These are phyloP conservation scores for Penicilliopsis zonata DNA, from an alignment of 495 filamentous ascomycete genomes.

Conservation along the genomic window DNA sequence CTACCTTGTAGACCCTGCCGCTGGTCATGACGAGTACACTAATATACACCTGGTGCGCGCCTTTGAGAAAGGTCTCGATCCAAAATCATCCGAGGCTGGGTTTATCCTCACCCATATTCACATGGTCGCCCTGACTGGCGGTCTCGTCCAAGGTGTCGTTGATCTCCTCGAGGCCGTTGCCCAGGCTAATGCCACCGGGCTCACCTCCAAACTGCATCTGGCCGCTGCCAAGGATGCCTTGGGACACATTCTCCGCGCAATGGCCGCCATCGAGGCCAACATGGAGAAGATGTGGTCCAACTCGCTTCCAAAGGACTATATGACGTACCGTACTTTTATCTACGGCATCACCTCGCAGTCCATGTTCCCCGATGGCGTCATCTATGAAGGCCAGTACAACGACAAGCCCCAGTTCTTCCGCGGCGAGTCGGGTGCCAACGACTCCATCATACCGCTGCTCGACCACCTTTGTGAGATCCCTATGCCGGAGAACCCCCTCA, in stretches of 20 bases:
- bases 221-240: conserved; percentile 52
- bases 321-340: conserved; percentile 83
- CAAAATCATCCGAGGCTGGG: conserved; percentile 77
- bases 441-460: conserved; percentile 75
- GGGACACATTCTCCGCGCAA: conserved; percentile 42
- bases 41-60: conserved; percentile 80
- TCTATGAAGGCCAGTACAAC: conserved; percentile 72
- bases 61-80: conserved; percentile 79
- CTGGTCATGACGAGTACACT: conserved; percentile 50
- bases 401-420: conserved; percentile 60
- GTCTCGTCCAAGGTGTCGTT: conserved; percentile 59
- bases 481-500: conserved; percentile 78
- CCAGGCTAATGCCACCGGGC: conserved; percentile 20
- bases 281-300: conserved; percentile 90
- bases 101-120: conserved; percentile 77
- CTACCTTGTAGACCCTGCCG: conserved; percentile 49
- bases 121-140: conserved; percentile 70
- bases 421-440: conserved; percentile 83
- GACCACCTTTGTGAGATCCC: conserved; percentile 70
- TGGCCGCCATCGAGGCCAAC: conserved; percentile 58
- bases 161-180: conserved; percentile 38
- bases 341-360: conserved; percentile 80
- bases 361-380: conserved; percentile 84
- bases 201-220: background rate
- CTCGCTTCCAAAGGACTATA: conserved; percentile 66